Evolutionary conservation across 2,329 filamentous ascomycete species (phyloP).

Genomic region (Talaromyces pinophilus): DNA sequence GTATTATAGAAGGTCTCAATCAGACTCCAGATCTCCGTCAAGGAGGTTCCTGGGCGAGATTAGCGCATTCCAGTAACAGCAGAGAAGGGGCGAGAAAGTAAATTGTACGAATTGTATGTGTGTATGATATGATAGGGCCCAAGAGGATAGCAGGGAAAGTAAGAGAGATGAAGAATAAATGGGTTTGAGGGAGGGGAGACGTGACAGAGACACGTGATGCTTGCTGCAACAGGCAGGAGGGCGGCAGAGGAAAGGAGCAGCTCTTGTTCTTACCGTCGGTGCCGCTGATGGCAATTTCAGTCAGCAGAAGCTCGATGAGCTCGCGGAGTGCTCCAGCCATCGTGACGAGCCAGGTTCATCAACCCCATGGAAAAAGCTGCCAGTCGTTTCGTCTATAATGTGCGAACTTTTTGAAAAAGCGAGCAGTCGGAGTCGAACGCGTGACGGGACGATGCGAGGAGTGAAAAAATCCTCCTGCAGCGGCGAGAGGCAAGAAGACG

Average conservation of each 20-base stretch:
- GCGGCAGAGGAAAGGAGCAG: not conserved
- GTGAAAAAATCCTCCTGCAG: not conserved
- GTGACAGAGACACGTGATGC: not conserved
- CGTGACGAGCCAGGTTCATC: not conserved
- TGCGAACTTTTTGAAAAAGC: slow-evolving; percentile 4
- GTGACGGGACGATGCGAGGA: not conserved
- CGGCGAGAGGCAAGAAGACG: not conserved
- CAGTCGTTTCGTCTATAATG: not conserved
- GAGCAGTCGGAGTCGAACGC: slow-evolving; percentile 20
- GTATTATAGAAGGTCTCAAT: slow-evolving; percentile 10
- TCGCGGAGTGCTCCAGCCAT: slow-evolving; percentile 22
- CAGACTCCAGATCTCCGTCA: slow-evolving; percentile 16
- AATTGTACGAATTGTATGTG: not conserved
- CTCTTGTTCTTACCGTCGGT: slow-evolving; percentile 19
- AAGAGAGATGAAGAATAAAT: not conserved
- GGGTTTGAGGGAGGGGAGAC: not conserved
- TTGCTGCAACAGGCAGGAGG: slow-evolving; percentile 10
- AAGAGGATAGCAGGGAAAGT: not conserved
- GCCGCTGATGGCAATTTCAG: slow-evolving; percentile 23
- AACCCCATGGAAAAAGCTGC: slow-evolving; percentile 3
- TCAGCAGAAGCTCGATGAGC: slow-evolving; percentile 22
- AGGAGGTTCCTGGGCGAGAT: slow-evolving; percentile 11
- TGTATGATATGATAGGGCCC: not conserved
- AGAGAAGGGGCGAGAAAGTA: not conserved
- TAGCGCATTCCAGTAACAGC: not conserved